These are phyloP conservation scores for Pittosporum tobira DNA, from an alignment of 129 eudicot genomes.

Conservation along the genomic window DNA sequence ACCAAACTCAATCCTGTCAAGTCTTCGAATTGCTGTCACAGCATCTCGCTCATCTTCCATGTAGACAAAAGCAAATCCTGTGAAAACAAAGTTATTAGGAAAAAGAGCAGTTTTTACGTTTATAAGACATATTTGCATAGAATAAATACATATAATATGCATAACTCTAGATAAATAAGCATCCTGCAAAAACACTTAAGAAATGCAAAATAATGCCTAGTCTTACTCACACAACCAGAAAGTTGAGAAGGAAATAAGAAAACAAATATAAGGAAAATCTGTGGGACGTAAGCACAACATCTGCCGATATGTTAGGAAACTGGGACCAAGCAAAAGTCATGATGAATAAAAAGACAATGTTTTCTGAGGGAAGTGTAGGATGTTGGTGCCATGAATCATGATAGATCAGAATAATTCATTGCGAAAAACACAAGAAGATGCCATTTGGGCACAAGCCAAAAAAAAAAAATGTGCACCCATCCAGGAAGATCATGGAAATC, in stretches of 20 bases:
- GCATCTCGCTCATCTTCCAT: constrained; percentile 81
- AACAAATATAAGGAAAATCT: constrained; percentile 10
- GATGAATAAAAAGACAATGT: constrained; percentile 59
- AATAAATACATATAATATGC: neutral
- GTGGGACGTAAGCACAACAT: constrained; percentile 37
- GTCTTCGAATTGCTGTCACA: constrained; percentile 55
- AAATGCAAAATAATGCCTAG: neutral
- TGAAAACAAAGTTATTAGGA: constrained; percentile 7
- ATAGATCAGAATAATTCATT: constrained; percentile 50
- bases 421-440: constrained; percentile 47
- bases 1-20: constrained; percentile 59
- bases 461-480: constrained; percentile 60
- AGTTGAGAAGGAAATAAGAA: constrained; percentile 1
- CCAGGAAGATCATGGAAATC: constrained; percentile 44
- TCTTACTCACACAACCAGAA: constrained; percentile 8
- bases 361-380: constrained; percentile 33
- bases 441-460: constrained; percentile 42
- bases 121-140: neutral
- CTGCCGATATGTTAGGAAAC: constrained; percentile 52
- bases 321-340: constrained; percentile 50
- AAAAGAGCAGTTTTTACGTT: constrained; percentile 10
- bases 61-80: constrained; percentile 71
- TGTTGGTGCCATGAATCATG: constrained; percentile 57
- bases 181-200: constrained; percentile 6
- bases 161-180: constrained; percentile 7